These are phyloP conservation scores for Termitomyces sp. DNA, from an alignment of 768 basidiomycete genomes.

Conservation along the genomic window DNA sequence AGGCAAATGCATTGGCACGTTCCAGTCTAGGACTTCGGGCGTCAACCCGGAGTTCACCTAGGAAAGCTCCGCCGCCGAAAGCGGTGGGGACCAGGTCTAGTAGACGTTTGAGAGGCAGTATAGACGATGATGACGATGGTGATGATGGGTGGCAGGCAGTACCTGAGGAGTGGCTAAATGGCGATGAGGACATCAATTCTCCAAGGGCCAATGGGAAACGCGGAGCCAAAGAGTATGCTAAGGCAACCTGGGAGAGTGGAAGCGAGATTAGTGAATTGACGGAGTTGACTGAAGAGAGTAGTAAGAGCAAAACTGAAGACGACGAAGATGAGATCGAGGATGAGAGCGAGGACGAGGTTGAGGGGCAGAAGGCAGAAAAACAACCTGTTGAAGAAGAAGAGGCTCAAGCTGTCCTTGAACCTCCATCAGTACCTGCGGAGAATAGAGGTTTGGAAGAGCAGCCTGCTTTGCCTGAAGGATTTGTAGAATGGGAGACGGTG, in stretches of 20 bases:
- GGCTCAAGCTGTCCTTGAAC: neutral
- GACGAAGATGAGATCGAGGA: constrained; percentile 12
- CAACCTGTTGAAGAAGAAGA: constrained; percentile 11
- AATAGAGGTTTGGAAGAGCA: constrained; percentile 15
- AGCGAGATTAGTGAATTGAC: constrained; percentile 72
- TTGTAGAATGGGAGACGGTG: constrained; percentile 92
- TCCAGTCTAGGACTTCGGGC: constrained; percentile 8
- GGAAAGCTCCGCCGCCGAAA: constrained; percentile 24
- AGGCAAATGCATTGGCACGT: constrained; percentile 28
- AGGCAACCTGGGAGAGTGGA: constrained; percentile 61
- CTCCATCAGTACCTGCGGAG: constrained; percentile 3
- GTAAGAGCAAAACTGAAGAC: constrained; percentile 10
- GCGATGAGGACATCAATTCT: constrained; percentile 4
- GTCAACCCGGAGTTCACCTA: constrained; percentile 7
- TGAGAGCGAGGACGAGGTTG: constrained; percentile 2
- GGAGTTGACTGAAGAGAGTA: constrained; percentile 54
- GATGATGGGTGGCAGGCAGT: constrained; percentile 79
- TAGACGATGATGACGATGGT: constrained; percentile 41
- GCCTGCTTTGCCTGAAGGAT: constrained; percentile 39
- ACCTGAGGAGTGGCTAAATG: constrained; percentile 68
- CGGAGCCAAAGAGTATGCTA: constrained; percentile 16
- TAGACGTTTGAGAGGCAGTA: constrained; percentile 57
- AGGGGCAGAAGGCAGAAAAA: constrained; percentile 8
- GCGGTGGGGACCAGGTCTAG: constrained; percentile 56
- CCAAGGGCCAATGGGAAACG: constrained; percentile 7